phyloP scores from a whole-genome alignment of 2,329 filamentous ascomycete genomes.

The Talaromyces verruculosus region DNA sequence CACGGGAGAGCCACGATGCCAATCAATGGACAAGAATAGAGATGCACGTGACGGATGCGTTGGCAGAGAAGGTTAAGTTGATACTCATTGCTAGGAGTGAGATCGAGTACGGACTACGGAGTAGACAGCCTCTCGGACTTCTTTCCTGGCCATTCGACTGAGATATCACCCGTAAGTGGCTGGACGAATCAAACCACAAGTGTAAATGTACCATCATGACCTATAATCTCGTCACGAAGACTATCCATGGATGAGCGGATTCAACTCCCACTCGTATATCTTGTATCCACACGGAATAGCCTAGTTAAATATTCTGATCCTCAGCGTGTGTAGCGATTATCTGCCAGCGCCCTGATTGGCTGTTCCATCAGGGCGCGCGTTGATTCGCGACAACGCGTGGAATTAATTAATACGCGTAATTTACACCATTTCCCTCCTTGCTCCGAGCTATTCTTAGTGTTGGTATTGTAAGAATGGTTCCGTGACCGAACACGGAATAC shows the following conservation, averaged over 20 bases:
- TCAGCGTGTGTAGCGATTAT: not conserved
- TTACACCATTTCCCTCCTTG: not conserved
- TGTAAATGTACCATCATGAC: not conserved
- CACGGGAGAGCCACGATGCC: not conserved
- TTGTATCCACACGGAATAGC: not conserved
- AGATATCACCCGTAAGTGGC: not conserved
- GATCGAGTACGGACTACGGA: not conserved
- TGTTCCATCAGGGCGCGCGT: not conserved
- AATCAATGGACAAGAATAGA: not conserved
- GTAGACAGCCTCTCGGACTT: not conserved
- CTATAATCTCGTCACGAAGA: not conserved
- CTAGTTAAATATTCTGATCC: not conserved
- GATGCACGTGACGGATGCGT: conserved; percentile 16
- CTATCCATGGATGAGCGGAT: not conserved
- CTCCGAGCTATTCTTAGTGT: not conserved
- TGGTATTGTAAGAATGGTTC: not conserved
- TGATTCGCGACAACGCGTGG: conserved; percentile 6
- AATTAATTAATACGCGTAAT: conserved; percentile 9
- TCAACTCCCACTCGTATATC: not conserved
- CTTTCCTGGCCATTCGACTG: not conserved
- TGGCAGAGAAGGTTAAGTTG: not conserved
- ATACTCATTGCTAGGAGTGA: not conserved
- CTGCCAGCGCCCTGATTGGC: not conserved
- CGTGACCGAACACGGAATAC: conserved; percentile 9
- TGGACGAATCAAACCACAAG: not conserved